Evolutionary conservation across 2,329 filamentous ascomycete species (phyloP), one percentile per base, ranked within the genome.

Genomic region (Leptographium galeiforme): DNA sequence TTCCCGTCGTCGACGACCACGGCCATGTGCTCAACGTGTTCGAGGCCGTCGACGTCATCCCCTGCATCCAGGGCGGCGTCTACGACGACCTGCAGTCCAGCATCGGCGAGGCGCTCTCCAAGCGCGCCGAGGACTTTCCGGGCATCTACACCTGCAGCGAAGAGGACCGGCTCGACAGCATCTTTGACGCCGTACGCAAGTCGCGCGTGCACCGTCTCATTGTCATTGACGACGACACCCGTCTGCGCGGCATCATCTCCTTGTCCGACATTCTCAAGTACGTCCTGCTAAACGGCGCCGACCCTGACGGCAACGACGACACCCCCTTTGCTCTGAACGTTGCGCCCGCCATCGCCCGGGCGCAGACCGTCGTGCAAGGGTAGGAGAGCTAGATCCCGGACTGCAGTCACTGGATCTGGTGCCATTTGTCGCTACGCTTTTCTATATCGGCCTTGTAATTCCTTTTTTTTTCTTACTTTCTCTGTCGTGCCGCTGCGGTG

Each of bases 251-350:
- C 48, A 81, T 98, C 53, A 82, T 98, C 56, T 96, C 90, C 8
- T 75, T 98, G 53, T 97, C 91, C 55, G 93, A 98, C 69, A 96
- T 98, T 60, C 78, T 98, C 60, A 89, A 95, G 63, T 96, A 98
- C 66, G 88, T 96, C 52, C 75, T 98, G 58, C 75, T 95, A 25
- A 79, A 88, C 61, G 87, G 87, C 51, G 84, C 88, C 63, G 82
- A 81, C 60, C 68, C 82, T 12, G 49, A 51, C 10, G 32, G 41
- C 19, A 19, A 30, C 10, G 40, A 43, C 3, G 46, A 36, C 33
- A 38, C 25, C 12, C 43, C 43, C 19, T 45, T 45, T 13, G 16
- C 43, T 11, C 25, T 45, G 43, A 19, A 45, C 41, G 19, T 13
- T 11, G 18, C 13, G 41, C 18, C 41, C 4, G 18, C 25, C 25